Base-by-base conservation (phyloP, 2,329 filamentous ascomycete species). In the Ophiocordyceps robertsii region DNA sequence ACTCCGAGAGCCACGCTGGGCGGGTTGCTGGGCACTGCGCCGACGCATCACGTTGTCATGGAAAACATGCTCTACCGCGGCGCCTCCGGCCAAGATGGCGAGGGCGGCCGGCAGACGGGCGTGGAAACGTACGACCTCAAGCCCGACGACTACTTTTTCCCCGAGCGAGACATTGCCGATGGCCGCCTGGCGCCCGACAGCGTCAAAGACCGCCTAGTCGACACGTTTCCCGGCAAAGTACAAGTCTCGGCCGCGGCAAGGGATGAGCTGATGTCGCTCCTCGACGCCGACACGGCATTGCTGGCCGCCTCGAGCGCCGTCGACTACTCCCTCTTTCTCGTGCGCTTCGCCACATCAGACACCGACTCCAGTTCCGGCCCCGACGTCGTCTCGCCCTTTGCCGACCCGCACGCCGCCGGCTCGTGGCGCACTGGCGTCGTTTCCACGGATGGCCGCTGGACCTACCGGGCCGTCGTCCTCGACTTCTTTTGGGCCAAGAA, bases 401-500 rank as follows among this genome's bases (percentile, higher is more conserved):
- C 38, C 9, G 73, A 38, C 29, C 7, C 27, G 17, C 35, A 21
- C 7, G 29, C 27, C 27, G 13, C 6, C 46, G 31, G 29, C 38
- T 32, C 51, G 0, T 87, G 82, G 82, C 67, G 81, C 11, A 70
- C 65, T 0, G 82, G 82, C 0, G 53, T 85, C 0, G 50, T 60
- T 1, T 82, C 79, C 10, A 64, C 69, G 0, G 77, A 84, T 51
- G 74, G 74, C 0, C 75, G 75, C 50, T 82, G 79, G 67, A 64
- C 79, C 12, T 87, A 84, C 52, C 71, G 82, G 3, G 78, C 73
- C 4, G 71, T 80, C 0, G 60, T 87, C 13, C 64, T 87, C 30
- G 83, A 87, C 57, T 87, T 88, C 61, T 85, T 87, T 64, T 87
- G 82, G 82, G 75, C 80, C 0, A 84, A 82, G 59, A 80, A 85